Evolutionary conservation across 768 basidiomycete genomes (phyloP).

Genomic region (Boletus sensibilis): DNA sequence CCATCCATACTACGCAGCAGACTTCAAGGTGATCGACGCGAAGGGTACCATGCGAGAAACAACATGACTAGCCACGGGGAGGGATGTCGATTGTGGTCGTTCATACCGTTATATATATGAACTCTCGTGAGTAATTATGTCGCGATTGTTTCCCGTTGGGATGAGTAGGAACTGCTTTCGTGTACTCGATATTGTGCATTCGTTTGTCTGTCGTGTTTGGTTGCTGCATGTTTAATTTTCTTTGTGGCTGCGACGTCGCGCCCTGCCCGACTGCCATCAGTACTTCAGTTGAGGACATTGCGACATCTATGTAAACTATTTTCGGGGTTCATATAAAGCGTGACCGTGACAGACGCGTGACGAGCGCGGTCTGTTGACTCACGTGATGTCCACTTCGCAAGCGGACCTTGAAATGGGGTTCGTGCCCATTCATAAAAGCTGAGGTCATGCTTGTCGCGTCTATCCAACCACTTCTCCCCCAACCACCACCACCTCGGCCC

Average conservation of each 20-base stretch:
- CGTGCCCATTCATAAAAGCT: constrained; percentile 36
- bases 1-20: constrained; percentile 49
- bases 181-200: neutral
- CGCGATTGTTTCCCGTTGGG: neutral
- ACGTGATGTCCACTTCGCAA: constrained; percentile 28
- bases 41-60: constrained; percentile 23
- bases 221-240: neutral
- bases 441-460: constrained; percentile 29
- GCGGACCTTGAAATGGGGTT: constrained; percentile 35
- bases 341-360: constrained; percentile 35
- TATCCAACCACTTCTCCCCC: constrained; percentile 25
- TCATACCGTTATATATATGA: neutral
- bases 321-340: constrained; percentile 13
- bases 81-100: neutral
- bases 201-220: neutral
- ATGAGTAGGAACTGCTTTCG: neutral
- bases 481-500: constrained; percentile 30
- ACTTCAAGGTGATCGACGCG: constrained; percentile 40
- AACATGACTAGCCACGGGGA: neutral
- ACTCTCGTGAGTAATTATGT: neutral
- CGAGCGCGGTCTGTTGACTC: constrained; percentile 37
- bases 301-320: too few relatives aligned
- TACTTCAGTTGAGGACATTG: neutral
- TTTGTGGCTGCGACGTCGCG: neutral
- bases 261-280: too few relatives aligned